These are phyloP conservation scores for Osmozyma mogii DNA, from an alignment of 805 yeast genomes.

Conservation along the genomic window DNA sequence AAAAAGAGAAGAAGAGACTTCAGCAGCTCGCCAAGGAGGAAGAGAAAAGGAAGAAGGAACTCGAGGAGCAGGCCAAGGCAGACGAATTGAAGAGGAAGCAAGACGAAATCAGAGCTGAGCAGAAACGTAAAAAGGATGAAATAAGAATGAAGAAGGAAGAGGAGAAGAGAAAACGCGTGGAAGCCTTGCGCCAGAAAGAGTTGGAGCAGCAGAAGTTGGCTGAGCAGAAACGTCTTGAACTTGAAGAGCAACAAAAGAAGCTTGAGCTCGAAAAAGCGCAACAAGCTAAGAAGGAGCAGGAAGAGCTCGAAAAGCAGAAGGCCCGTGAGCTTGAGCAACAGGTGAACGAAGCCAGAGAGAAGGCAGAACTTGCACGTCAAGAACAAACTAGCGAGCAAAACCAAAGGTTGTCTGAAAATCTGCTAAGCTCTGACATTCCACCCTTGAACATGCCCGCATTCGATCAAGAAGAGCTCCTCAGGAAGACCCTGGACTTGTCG, in stretches of 20 bases:
- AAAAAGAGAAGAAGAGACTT: slow-evolving; percentile 58
- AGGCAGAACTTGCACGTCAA: slow-evolving; percentile 6
- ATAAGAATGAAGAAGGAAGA: slow-evolving; percentile 35
- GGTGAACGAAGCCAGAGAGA: slow-evolving; percentile 16
- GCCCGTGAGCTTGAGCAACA: slow-evolving; percentile 1
- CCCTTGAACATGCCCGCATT: too few relatives aligned
- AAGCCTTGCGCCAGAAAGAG: slow-evolving; percentile 25
- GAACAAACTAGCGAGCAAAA: slow-evolving; percentile 4
- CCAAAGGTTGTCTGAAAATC: slow-evolving; percentile 7
- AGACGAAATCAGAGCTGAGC: slow-evolving; percentile 30
- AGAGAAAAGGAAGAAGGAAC: slow-evolving; percentile 48
- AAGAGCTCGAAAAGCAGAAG: slow-evolving; percentile 6
- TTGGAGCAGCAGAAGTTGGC: slow-evolving; percentile 25
- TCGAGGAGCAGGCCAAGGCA: slow-evolving; percentile 36
- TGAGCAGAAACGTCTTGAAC: slow-evolving; percentile 2
- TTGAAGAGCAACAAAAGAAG: slow-evolving; percentile 21
- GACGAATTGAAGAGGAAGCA: slow-evolving; percentile 20
- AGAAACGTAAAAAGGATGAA: slow-evolving; percentile 32
- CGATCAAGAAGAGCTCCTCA: too few relatives aligned
- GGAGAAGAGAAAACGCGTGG: slow-evolving; percentile 39
- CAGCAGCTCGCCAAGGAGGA: slow-evolving; percentile 59
- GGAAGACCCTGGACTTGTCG: too few relatives aligned
- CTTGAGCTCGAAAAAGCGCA: slow-evolving; percentile 20
- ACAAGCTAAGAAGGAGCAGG: slow-evolving; percentile 18
- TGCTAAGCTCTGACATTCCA: too few relatives aligned